Evolutionary conservation across 495 filamentous ascomycete genomes (phyloP).

Genomic region (Astrocystis sublimbata): DNA sequence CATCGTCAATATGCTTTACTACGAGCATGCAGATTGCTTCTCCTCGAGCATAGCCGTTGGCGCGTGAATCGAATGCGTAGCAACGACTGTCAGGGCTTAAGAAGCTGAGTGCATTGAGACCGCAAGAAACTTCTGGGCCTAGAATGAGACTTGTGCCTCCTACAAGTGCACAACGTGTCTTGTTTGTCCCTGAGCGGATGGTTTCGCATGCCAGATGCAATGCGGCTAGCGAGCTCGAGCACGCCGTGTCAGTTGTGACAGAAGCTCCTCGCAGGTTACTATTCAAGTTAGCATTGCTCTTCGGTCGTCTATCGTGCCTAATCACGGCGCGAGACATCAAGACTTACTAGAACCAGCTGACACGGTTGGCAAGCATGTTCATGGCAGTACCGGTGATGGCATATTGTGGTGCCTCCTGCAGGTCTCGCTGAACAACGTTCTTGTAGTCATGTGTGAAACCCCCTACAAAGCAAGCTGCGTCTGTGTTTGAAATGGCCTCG

Average conservation of each 20-base stretch:
- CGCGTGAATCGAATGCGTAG: conserved; percentile 53
- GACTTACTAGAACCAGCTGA: conserved; percentile 46
- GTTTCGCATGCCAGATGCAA: conserved; percentile 65
- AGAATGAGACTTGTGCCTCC: conserved; percentile 48
- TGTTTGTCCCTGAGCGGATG: conserved; percentile 48
- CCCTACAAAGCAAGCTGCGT: conserved; percentile 77
- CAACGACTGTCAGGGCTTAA: conserved; percentile 40
- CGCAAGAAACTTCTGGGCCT: conserved; percentile 34
- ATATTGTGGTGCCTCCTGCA: background rate
- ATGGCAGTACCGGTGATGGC: conserved; percentile 45
- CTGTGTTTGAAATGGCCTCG: conserved; percentile 65
- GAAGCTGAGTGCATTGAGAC: conserved; percentile 19
- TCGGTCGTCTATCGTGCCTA: background rate
- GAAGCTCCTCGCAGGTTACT: conserved; percentile 2
- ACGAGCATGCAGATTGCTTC: conserved; percentile 55
- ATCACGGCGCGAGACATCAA: conserved; percentile 15
- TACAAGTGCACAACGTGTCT: conserved; percentile 41
- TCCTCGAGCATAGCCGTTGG: conserved; percentile 60
- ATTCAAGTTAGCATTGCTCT: background rate
- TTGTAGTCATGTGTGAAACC: conserved; percentile 78
- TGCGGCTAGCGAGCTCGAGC: conserved; percentile 50
- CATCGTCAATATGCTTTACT: conserved; percentile 54
- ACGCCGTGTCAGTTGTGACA: conserved; percentile 44
- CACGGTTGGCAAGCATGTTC: conserved; percentile 46
- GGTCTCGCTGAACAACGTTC: conserved; percentile 19